Evolutionary conservation across 1,284 basidiomycete genomes (phyloP).

Genomic region (Grifola frondosa): DNA sequence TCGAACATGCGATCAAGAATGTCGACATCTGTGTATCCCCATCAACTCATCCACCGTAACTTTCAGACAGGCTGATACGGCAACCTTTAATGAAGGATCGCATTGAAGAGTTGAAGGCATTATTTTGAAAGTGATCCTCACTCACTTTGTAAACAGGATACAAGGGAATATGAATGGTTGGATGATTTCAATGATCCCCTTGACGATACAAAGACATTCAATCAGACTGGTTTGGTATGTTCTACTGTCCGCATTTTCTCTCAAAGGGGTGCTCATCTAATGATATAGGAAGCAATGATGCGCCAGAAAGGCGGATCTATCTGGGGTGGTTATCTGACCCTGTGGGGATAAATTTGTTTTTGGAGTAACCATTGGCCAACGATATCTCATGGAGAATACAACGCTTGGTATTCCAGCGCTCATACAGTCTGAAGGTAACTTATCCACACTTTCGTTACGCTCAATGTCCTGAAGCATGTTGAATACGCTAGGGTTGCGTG

Average conservation of each 20-base stretch:
- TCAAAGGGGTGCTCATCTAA: background rate
- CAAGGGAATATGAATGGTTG: slow-evolving; percentile 63
- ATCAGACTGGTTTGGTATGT: slow-evolving; percentile 54
- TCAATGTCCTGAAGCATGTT: background rate
- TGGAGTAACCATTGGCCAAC: slow-evolving; percentile 54
- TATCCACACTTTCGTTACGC: background rate
- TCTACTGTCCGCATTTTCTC: background rate
- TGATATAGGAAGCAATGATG: slow-evolving; percentile 50
- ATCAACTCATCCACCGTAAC: no score
- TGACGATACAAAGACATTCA: slow-evolving; percentile 55
- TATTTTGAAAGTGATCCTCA: background rate
- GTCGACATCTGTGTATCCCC: no score
- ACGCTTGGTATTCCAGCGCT: slow-evolving; percentile 68
- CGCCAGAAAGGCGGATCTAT: slow-evolving; percentile 52
- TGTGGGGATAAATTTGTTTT: slow-evolving; percentile 63
- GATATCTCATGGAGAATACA: slow-evolving; percentile 67
- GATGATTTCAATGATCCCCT: slow-evolving; percentile 60
- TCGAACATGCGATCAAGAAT: no score
- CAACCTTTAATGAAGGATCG: no score
- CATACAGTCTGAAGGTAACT: slow-evolving; percentile 55
- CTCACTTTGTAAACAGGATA: slow-evolving; percentile 39
- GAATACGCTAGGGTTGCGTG: slow-evolving; percentile 50
- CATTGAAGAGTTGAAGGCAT: no score
- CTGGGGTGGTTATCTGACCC: slow-evolving; percentile 60
- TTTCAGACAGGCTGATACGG: no score